Conservation (phyloP, 2,329 filamentous ascomycete genomes). For the Fusarium acutatum region DNA sequence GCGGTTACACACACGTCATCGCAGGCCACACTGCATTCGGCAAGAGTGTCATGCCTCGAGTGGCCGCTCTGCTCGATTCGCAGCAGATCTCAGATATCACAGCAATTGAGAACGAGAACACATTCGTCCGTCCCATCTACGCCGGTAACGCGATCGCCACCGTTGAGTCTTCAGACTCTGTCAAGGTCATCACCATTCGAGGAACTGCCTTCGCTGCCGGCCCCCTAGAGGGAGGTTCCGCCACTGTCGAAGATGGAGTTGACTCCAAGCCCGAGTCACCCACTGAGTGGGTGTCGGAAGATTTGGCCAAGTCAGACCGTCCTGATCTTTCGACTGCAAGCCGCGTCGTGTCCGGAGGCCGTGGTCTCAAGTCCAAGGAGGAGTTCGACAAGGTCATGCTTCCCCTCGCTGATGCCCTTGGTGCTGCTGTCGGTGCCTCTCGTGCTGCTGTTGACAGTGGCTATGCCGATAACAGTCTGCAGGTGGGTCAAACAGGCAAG, state of each 20-base stretch:
- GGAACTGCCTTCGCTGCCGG: constrained; percentile 89
- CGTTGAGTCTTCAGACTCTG: constrained; percentile 84
- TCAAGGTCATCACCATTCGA: constrained; percentile 92
- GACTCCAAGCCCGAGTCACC: constrained; percentile 80
- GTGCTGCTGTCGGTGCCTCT: constrained; percentile 94
- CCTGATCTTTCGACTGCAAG: constrained; percentile 91
- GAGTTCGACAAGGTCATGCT: constrained; percentile 95
- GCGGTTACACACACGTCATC: constrained; percentile 90
- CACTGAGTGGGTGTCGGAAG: constrained; percentile 93
- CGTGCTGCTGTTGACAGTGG: constrained; percentile 96
- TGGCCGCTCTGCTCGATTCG: constrained; percentile 88
- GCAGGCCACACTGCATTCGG: constrained; percentile 94
- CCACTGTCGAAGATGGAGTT: constrained; percentile 79
- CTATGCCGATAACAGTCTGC: constrained; percentile 97
- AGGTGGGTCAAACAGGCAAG: constrained; percentile 98
- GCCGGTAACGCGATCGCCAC: constrained; percentile 97
- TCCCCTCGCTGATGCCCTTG: constrained; percentile 89
- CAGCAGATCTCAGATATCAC: constrained; percentile 96
- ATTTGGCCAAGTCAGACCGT: constrained; percentile 90
- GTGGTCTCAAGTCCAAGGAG: constrained; percentile 96
- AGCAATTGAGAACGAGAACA: constrained; percentile 85
- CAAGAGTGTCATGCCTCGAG: constrained; percentile 91
- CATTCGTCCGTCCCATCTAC: constrained; percentile 96
- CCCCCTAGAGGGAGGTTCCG: constrained; percentile 75
- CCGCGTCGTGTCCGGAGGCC: constrained; percentile 90